Evolutionary conservation across 148 eudicot genomes (phyloP).

Genomic region (Camellia granthamiana): DNA sequence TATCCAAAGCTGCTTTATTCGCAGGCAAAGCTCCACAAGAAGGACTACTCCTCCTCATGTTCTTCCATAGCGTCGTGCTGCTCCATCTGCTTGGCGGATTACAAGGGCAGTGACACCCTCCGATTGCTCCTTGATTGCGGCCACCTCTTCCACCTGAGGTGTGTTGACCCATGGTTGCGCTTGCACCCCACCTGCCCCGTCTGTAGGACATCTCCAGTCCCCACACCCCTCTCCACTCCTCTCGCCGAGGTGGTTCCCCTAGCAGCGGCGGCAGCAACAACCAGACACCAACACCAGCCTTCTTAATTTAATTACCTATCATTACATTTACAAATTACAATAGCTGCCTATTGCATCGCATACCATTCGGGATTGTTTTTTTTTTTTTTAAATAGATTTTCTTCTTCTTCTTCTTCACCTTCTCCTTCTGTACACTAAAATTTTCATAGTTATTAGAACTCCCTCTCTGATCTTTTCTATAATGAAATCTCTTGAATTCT

Average conservation of each 20-base stretch:
- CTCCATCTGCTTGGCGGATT: conserved; percentile 77
- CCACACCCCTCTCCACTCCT: conserved; percentile 79
- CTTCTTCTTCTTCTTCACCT: too few relatives aligned
- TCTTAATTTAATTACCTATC: too few relatives aligned
- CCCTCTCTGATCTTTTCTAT: too few relatives aligned
- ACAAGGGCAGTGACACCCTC: conserved; percentile 55
- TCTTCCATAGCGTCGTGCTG: conserved; percentile 46
- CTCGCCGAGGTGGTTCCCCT: conserved; percentile 72
- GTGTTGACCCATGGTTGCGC: conserved; percentile 88
- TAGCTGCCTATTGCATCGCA: too few relatives aligned
- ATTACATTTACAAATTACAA: too few relatives aligned
- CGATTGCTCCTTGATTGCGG: conserved; percentile 67
- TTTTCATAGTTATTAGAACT: too few relatives aligned
- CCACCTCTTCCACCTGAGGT: conserved; percentile 76
- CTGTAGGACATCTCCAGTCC: conserved; percentile 82
- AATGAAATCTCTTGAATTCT: too few relatives aligned
- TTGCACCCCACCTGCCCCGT: conserved; percentile 80
- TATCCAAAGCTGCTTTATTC: conserved; percentile 75
- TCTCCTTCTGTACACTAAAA: too few relatives aligned
- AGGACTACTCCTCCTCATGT: conserved; percentile 20
- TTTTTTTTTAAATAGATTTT: too few relatives aligned
- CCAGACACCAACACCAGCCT: too few relatives aligned
- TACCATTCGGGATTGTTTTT: too few relatives aligned
- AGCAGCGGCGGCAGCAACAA: conserved; percentile 12
- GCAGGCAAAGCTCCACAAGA: conserved; percentile 34